A percentile compares a stretch with the other conserved stretches of the same genome.
phyloP scores from a whole-genome alignment of 176 grass and related monocot species.

The Raddia distichophylla region DNA sequence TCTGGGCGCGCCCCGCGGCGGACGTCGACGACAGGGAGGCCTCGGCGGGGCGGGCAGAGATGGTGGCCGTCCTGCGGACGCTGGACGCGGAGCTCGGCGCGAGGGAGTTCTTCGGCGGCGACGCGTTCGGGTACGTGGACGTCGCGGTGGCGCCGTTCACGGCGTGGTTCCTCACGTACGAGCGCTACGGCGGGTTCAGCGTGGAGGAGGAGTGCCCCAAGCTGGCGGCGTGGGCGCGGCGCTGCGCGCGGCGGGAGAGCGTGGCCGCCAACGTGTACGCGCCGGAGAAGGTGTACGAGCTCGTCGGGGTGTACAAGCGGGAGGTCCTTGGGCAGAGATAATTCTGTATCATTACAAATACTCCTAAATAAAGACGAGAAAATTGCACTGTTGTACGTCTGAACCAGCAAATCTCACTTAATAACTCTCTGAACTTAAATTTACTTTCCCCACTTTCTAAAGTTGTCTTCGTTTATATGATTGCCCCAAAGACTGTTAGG shows the following conservation, averaged over 20 bases:
- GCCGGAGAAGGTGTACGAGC: neutral
- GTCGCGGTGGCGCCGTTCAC: neutral
- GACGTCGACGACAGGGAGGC: neutral
- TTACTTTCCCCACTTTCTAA: no score
- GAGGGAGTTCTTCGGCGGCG: neutral
- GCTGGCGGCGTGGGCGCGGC: neutral
- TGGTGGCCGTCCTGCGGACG: neutral
- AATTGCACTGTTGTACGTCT: no score
- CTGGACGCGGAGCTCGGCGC: neutral
- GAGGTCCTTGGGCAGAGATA: neutral
- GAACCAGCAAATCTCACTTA: no score
- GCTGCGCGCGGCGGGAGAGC: neutral
- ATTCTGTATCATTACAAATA: neutral
- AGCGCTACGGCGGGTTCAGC: neutral
- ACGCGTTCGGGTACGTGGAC: neutral
- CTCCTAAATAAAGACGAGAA: no score
- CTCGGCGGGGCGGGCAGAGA: neutral
- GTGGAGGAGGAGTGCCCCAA: neutral
- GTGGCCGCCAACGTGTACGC: neutral
- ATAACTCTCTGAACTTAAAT: no score
- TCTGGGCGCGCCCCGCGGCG: neutral
- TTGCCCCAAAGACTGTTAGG: no score
- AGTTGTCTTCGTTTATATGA: no score
- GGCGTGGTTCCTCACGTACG: neutral
- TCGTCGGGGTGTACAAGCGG: neutral